Evolutionary conservation across 192 early-diverging fungal genomes (phyloP).

Genomic region (Cetraspora pellucida): DNA sequence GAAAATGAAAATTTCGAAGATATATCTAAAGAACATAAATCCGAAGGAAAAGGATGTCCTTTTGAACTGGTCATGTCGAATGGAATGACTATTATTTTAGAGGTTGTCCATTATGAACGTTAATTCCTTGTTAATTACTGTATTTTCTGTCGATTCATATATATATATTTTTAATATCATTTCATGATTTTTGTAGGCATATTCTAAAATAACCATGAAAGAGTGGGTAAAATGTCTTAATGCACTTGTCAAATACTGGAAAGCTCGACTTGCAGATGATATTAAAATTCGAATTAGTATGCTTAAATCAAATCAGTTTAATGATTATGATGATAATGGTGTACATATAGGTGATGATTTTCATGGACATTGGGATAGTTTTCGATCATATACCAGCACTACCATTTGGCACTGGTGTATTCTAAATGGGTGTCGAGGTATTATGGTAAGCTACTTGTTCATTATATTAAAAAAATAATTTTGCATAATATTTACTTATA

Average conservation of each 20-base stretch:
- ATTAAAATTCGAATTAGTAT: constrained; percentile 33
- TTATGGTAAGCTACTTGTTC: constrained; percentile 32
- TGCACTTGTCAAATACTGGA: constrained; percentile 40
- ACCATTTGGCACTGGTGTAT: constrained; percentile 49
- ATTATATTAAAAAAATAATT: not conserved
- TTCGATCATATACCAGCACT: constrained; percentile 32
- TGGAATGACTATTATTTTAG: not conserved
- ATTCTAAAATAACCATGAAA: not conserved
- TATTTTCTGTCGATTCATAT: not conserved
- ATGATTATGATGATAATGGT: constrained; percentile 35
- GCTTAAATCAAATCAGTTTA: constrained; percentile 2
- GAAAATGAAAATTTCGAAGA: not conserved
- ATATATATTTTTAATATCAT: not conserved
- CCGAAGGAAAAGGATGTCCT: not conserved
- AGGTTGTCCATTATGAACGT: not conserved
- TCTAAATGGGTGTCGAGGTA: constrained; percentile 43
- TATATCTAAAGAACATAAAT: not conserved
- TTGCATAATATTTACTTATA: not conserved
- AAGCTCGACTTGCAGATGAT: constrained; percentile 35
- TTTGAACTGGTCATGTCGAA: constrained; percentile 8
- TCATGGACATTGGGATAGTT: constrained; percentile 41
- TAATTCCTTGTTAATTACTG: not conserved
- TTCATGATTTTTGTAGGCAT: constrained; percentile 1
- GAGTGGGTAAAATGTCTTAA: constrained; percentile 13
- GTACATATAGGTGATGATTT: constrained; percentile 9